Evolutionary conservation across 148 eudicot species (phyloP).

Genomic region (Vaccinium myrtillus): DNA sequence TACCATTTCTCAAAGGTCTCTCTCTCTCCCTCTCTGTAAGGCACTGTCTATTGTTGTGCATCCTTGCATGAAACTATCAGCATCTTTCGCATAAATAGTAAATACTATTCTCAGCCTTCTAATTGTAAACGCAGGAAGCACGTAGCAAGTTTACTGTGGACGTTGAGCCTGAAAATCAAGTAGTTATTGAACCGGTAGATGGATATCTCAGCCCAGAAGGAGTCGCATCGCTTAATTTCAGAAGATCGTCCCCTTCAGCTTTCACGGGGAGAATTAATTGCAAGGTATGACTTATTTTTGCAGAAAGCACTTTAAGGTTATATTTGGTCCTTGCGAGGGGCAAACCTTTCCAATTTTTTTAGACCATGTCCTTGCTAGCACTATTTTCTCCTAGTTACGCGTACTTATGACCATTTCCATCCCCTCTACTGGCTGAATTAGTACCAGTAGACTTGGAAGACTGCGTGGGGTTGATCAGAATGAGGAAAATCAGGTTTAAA

Average conservation of each 20-base stretch:
- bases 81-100: background rate
- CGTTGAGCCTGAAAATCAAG: conserved; percentile 70
- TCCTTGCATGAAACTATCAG: background rate
- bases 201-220: conserved; percentile 80
- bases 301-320: background rate
- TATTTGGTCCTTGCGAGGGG: background rate
- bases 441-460: background rate
- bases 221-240: conserved; percentile 64
- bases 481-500: background rate
- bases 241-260: conserved; percentile 62
- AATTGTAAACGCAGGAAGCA: conserved; percentile 67
- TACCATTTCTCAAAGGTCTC: conserved; percentile 97
- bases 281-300: conserved; percentile 54
- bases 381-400: background rate
- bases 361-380: background rate
- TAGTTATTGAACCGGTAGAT: conserved; percentile 64
- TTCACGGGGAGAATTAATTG: conserved; percentile 67
- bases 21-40: conserved; percentile 19
- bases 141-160: conserved; percentile 76
- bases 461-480: background rate
- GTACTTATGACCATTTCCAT: background rate
- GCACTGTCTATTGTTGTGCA: background rate
- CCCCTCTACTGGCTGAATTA: conserved; percentile 1
- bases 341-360: background rate
- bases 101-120: background rate